Evolutionary conservation across 1,284 basidiomycete genomes (phyloP).

Genomic region (Austroboletus novae-zelandiae): DNA sequence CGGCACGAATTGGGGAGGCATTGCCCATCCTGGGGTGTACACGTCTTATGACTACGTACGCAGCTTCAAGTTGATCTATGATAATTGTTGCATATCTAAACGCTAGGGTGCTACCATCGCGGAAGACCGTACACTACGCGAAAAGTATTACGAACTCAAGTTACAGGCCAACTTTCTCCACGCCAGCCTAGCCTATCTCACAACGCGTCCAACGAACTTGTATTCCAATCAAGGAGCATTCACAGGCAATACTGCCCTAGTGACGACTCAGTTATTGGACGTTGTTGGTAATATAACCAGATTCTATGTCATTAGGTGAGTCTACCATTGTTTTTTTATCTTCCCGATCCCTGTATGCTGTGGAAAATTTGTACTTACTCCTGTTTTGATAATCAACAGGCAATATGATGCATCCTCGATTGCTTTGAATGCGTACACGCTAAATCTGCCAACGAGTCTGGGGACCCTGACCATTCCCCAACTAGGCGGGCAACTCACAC

Average conservation of each 20-base stretch:
- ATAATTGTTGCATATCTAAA: background rate
- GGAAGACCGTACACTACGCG: conserved; percentile 47
- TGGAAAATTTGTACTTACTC: no score
- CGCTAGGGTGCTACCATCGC: conserved; percentile 45
- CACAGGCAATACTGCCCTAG: conserved; percentile 42
- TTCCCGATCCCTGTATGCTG: no score
- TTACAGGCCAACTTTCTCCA: conserved; percentile 46
- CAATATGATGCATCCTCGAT: conserved; percentile 15
- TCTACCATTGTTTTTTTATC: no score
- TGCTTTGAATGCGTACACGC: conserved; percentile 11
- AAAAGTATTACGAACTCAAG: conserved; percentile 52
- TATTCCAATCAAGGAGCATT: conserved; percentile 40
- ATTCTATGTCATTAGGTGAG: conserved; percentile 47
- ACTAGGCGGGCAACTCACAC: conserved; percentile 39
- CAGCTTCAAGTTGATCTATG: background rate
- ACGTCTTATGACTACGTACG: conserved; percentile 50
- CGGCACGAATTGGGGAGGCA: conserved; percentile 52
- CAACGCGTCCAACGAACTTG: conserved; percentile 43
- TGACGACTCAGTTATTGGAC: conserved; percentile 47
- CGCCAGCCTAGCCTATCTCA: conserved; percentile 47
- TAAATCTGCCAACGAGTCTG: conserved; percentile 43
- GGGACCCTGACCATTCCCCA: conserved; percentile 42
- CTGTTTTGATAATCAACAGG: conserved; percentile 8
- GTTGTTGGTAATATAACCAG: conserved; percentile 44
- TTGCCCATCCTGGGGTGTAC: conserved; percentile 45